Conservation (phyloP, 2,329 filamentous ascomycete genomes). For the Fusarium robinianum region DNA sequence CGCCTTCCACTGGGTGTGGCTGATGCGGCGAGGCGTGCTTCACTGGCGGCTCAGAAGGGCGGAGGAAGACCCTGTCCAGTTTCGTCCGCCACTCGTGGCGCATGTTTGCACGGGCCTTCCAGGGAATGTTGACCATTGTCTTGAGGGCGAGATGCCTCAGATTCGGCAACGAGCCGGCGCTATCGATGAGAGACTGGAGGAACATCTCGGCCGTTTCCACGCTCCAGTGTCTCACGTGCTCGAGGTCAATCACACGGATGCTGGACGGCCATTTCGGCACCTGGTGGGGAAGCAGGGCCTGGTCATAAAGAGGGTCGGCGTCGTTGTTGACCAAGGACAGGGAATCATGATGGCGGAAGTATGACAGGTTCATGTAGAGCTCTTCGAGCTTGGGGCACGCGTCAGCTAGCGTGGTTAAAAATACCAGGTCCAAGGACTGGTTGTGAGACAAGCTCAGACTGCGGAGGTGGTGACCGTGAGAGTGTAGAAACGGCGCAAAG, state of each 20-base stretch:
- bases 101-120: slow-evolving; percentile 81
- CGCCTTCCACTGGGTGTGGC: too few species aligned
- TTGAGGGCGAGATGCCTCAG: slow-evolving; percentile 74
- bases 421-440: slow-evolving; percentile 74
- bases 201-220: slow-evolving; percentile 73
- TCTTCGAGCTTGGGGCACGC: slow-evolving; percentile 72
- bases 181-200: slow-evolving; percentile 76
- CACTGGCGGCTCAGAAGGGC: slow-evolving; percentile 49
- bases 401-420: slow-evolving; percentile 67
- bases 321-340: slow-evolving; percentile 58
- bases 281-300: slow-evolving; percentile 65
- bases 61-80: slow-evolving; percentile 69
- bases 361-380: slow-evolving; percentile 77
- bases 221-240: slow-evolving; percentile 77
- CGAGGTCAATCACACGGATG: slow-evolving; percentile 73
- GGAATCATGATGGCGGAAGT: slow-evolving; percentile 70
- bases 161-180: slow-evolving; percentile 65
- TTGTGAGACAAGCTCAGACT: slow-evolving; percentile 77
- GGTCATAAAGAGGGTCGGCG: slow-evolving; percentile 74
- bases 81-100: slow-evolving; percentile 76
- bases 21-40: slow-evolving; percentile 31
- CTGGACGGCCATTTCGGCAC: slow-evolving; percentile 77
- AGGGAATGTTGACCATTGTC: slow-evolving; percentile 77
- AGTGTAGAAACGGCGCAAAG: slow-evolving; percentile 66
- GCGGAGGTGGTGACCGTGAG: slow-evolving; percentile 69